Conservation (phyloP, 2,329 filamentous ascomycete species). For the Dichotomopilus funicola region DNA sequence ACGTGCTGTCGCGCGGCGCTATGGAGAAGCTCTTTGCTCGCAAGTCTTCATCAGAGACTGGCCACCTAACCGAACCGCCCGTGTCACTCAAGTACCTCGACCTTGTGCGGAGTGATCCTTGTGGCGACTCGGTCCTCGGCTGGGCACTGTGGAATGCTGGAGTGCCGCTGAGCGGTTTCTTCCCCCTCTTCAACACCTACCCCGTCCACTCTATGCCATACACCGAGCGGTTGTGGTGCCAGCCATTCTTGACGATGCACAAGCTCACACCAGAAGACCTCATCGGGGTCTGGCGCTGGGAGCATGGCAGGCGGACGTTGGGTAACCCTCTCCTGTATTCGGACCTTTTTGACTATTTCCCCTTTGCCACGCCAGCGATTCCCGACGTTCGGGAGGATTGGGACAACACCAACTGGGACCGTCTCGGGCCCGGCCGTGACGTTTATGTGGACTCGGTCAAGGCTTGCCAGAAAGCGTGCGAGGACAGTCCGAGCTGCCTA, state of each 20-base stretch:
- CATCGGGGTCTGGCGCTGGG: slow-evolving; percentile 43
- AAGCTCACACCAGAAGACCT: slow-evolving; percentile 43
- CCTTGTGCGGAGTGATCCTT: slow-evolving; percentile 41
- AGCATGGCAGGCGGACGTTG: slow-evolving; percentile 28
- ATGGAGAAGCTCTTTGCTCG: slow-evolving; percentile 36
- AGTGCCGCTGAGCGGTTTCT: slow-evolving; percentile 40
- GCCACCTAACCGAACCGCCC: slow-evolving; percentile 36
- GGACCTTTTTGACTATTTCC: slow-evolving; percentile 34
- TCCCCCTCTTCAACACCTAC: slow-evolving; percentile 45
- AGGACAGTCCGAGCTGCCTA: slow-evolving; percentile 16
- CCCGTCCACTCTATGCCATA: slow-evolving; percentile 44
- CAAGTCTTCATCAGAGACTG: slow-evolving; percentile 25
- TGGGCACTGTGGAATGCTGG: slow-evolving; percentile 40
- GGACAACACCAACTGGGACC: slow-evolving; percentile 21
- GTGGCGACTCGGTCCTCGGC: slow-evolving; percentile 46
- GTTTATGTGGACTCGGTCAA: slow-evolving; percentile 10
- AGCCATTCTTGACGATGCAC: slow-evolving; percentile 44
- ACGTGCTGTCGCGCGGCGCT: slow-evolving; percentile 40
- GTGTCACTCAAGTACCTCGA: slow-evolving; percentile 35
- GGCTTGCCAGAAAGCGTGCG: slow-evolving; percentile 20
- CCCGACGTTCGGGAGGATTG: slow-evolving; percentile 9
- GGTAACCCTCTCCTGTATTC: slow-evolving; percentile 33
- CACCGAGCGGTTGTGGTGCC: slow-evolving; percentile 42
- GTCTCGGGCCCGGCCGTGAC: slow-evolving; percentile 6
- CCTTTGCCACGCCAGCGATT: slow-evolving; percentile 24